A percentile compares a stretch with the other conserved stretches of the same genome.
phyloP scores from a whole-genome alignment of 202 grass and related monocot genomes.

The Eragrostis tef region DNA sequence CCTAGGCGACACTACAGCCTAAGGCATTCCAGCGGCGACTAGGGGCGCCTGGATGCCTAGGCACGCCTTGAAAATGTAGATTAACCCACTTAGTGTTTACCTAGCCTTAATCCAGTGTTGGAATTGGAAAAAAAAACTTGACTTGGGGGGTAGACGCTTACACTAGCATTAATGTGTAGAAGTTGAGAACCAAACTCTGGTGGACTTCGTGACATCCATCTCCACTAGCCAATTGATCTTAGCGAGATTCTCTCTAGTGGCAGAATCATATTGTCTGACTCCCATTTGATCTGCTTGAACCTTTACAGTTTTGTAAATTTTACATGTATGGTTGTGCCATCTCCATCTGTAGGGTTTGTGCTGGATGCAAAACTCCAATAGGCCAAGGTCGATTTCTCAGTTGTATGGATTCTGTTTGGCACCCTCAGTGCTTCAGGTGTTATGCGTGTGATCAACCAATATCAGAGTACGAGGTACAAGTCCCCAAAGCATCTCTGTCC shows the following conservation, averaged over 20 bases:
- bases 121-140: neutral
- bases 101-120: no score
- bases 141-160: no score
- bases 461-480: constrained; percentile 83
- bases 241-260: constrained; percentile 1
- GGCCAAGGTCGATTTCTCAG: constrained; percentile 74
- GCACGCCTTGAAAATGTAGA: no score
- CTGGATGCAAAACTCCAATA: constrained; percentile 74
- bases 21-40: no score
- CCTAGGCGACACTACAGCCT: no score
- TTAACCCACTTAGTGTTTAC: constrained; percentile 18
- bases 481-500: constrained; percentile 16
- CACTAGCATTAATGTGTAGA: no score
- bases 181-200: no score
- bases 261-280: neutral
- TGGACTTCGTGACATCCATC: no score
- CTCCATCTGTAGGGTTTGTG: constrained; percentile 73
- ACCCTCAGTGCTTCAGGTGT: constrained; percentile 84
- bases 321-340: constrained; percentile 23
- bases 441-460: constrained; percentile 72
- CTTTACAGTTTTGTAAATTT: constrained; percentile 13
- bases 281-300: neutral
- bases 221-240: no score
- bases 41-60: no score
- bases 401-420: constrained; percentile 85